Evolutionary conservation across 345 rosid genomes (phyloP).

Genomic region (Eucalyptus albens): DNA sequence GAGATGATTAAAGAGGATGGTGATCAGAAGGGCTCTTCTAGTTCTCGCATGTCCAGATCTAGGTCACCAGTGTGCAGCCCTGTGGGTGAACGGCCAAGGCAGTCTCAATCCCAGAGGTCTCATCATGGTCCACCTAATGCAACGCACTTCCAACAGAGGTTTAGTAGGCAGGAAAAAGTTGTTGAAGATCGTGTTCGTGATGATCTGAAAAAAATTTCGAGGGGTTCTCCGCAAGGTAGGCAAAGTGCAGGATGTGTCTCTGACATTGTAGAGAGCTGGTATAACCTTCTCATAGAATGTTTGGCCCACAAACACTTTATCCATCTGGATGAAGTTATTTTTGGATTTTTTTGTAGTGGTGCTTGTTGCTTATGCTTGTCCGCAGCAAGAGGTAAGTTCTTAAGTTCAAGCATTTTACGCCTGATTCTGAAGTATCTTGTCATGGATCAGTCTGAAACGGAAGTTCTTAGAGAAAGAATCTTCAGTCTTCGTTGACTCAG

Average conservation of each 20-base stretch:
- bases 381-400: slow-evolving; percentile 99
- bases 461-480: slow-evolving; percentile 39
- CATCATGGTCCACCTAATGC: slow-evolving; percentile 42
- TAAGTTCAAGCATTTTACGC: slow-evolving; percentile 59
- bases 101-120: slow-evolving; percentile 54
- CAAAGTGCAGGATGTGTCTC: slow-evolving; percentile 63
- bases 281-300: slow-evolving; percentile 26
- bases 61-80: slow-evolving; percentile 75
- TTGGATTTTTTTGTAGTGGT: slow-evolving; percentile 14
- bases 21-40: slow-evolving; percentile 52
- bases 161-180: slow-evolving; percentile 64
- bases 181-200: slow-evolving; percentile 58
- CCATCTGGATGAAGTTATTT: background rate
- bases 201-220: slow-evolving; percentile 54
- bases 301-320: slow-evolving; percentile 9
- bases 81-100: slow-evolving; percentile 49
- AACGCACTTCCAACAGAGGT: slow-evolving; percentile 53
- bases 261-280: slow-evolving; percentile 51
- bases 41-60: slow-evolving; percentile 62
- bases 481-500: slow-evolving; percentile 30
- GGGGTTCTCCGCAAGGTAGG: slow-evolving; percentile 99
- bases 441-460: slow-evolving; percentile 33
- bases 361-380: slow-evolving; percentile 32
- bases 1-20: slow-evolving; percentile 66
- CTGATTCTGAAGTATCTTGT: slow-evolving; percentile 44